These are phyloP conservation scores for Hyphodiscus hymeniophilus DNA, from an alignment of 495 filamentous ascomycete genomes.

Conservation along the genomic window DNA sequence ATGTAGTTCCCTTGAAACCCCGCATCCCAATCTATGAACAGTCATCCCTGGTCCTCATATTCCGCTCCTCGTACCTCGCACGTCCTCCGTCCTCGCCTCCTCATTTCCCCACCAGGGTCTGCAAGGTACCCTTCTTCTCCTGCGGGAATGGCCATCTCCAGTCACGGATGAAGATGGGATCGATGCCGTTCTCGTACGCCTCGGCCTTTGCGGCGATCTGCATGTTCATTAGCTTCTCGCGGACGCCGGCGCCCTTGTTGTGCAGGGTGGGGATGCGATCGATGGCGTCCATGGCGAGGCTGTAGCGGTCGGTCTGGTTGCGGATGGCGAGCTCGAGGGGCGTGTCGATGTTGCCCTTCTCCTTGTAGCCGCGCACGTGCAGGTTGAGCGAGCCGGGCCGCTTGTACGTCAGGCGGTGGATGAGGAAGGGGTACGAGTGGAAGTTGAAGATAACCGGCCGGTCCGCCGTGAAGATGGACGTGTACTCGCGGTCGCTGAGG, in stretches of 20 bases:
- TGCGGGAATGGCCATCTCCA: constrained; percentile 62
- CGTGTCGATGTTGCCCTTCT: constrained; percentile 75
- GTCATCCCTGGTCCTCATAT: no score
- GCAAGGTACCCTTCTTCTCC: constrained; percentile 6
- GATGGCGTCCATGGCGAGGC: constrained; percentile 64
- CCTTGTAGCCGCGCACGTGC: constrained; percentile 64
- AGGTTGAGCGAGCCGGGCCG: constrained; percentile 52
- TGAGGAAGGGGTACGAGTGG: constrained; percentile 70
- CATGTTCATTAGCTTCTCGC: constrained; percentile 52
- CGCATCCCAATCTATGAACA: no score
- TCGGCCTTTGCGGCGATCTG: constrained; percentile 48
- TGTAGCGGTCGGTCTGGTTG: constrained; percentile 63
- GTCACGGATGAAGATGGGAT: constrained; percentile 53
- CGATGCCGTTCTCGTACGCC: constrained; percentile 57
- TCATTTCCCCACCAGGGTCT: no score
- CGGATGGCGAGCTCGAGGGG: constrained; percentile 64
- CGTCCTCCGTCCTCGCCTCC: no score
- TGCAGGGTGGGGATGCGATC: constrained; percentile 49
- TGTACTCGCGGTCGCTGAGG: constrained; percentile 51
- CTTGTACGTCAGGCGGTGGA: constrained; percentile 65
- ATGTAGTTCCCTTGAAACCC: no score
- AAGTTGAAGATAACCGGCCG: constrained; percentile 71
- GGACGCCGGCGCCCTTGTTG: constrained; percentile 45
- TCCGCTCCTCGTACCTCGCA: no score
- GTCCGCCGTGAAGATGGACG: constrained; percentile 56